These are phyloP conservation scores for Flaveria brownii DNA, from an alignment of 129 eudicot species.

Conservation along the genomic window DNA sequence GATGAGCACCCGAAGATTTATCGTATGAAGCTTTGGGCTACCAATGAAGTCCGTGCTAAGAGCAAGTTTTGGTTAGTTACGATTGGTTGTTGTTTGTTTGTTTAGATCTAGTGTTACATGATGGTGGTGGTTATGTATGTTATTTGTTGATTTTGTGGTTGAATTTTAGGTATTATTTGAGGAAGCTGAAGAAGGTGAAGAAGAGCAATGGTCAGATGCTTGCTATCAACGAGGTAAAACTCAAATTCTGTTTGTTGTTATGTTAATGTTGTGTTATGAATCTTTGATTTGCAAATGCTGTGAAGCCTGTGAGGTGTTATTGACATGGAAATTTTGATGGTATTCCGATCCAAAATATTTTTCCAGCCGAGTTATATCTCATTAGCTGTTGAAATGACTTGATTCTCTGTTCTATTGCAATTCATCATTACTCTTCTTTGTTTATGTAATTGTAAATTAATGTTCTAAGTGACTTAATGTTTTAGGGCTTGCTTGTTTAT, in stretches of 20 bases:
- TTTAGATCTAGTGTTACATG: not conserved
- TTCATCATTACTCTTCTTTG: not conserved
- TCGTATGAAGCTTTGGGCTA: slow-evolving; percentile 98
- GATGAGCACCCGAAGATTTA: slow-evolving; percentile 96
- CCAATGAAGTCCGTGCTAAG: slow-evolving; percentile 94
- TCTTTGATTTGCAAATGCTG: not conserved
- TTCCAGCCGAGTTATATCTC: not conserved
- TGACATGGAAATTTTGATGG: not conserved
- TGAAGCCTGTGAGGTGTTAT: not conserved
- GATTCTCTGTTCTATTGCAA: not conserved
- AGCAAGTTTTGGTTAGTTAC: slow-evolving; percentile 75
- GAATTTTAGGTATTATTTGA: slow-evolving; percentile 71
- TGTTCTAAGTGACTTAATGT: not conserved
- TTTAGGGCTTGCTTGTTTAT: not conserved
- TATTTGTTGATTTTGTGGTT: slow-evolving; percentile 18
- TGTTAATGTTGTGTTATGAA: not conserved
- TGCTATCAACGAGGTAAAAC: slow-evolving; percentile 91
- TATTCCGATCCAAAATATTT: not conserved
- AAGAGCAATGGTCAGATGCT: slow-evolving; percentile 97
- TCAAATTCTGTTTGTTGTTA: not conserved
- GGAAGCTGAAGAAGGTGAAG: slow-evolving; percentile 95
- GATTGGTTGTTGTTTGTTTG: not conserved
- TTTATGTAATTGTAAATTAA: not conserved
- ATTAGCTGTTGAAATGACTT: not conserved
- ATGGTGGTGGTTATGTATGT: not conserved